Conservation (phyloP, 2,329 filamentous ascomycete species). For the Penicillium sp. region DNA sequence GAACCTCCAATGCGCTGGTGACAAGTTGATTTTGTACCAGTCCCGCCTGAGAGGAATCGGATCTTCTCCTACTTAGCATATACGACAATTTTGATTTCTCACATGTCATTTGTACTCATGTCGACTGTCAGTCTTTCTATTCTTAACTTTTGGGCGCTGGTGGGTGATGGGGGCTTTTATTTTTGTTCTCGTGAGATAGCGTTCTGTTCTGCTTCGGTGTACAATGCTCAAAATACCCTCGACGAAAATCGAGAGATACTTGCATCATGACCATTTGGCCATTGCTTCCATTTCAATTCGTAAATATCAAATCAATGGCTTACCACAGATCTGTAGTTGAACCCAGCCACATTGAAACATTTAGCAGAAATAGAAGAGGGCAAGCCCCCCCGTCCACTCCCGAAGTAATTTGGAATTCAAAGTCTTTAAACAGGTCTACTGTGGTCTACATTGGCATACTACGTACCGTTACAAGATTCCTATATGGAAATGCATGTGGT, state of each 20-base stretch:
- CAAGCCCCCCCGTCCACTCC: neutral
- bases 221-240: slow-evolving; percentile 40
- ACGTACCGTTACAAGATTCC: neutral
- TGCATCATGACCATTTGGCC: slow-evolving; percentile 18
- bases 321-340: neutral
- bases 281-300: neutral
- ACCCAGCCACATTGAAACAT: neutral
- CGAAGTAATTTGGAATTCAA: neutral
- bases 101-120: slow-evolving; percentile 30
- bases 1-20: neutral
- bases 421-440: neutral
- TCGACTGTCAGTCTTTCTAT: slow-evolving; percentile 14
- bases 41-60: neutral
- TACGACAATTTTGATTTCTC: slow-evolving; percentile 22
- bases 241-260: slow-evolving; percentile 26
- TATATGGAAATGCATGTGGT: slow-evolving; percentile 17
- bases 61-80: slow-evolving; percentile 14
- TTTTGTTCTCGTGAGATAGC: slow-evolving; percentile 24
- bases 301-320: neutral
- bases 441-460: neutral
- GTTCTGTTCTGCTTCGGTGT: slow-evolving; percentile 26
- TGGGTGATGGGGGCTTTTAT: slow-evolving; percentile 16
- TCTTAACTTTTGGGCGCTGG: slow-evolving; percentile 19
- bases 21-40: neutral
- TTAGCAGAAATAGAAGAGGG: neutral